phyloP scores from a whole-genome alignment of 108 stramenopile species.

The Aurantiochytrium sp. region DNA sequence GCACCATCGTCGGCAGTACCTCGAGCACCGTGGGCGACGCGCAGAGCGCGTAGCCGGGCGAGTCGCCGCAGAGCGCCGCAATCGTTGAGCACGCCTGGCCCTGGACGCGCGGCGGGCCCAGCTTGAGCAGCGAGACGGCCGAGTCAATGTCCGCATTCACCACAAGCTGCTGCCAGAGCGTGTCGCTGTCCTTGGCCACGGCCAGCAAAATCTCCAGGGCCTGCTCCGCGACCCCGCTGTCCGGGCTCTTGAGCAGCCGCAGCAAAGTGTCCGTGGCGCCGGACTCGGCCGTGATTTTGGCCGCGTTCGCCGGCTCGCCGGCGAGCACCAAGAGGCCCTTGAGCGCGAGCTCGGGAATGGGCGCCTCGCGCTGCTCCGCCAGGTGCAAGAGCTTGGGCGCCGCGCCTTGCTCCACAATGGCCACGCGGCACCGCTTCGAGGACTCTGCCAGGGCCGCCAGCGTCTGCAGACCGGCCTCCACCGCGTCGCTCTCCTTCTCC shows the following conservation, averaged over 20 bases:
- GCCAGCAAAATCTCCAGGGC: neutral
- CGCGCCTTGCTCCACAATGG: slow-evolving; percentile 13
- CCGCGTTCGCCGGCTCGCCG: neutral
- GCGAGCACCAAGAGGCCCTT: neutral
- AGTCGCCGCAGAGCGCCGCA: slow-evolving; percentile 21
- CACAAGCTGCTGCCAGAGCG: slow-evolving; percentile 3
- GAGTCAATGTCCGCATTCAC: slow-evolving; percentile 24
- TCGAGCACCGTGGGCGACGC: slow-evolving; percentile 10
- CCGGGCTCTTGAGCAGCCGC: neutral
- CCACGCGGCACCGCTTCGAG: slow-evolving; percentile 24
- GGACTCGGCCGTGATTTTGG: slow-evolving; percentile 21
- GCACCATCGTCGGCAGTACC: neutral
- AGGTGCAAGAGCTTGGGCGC: slow-evolving; percentile 10
- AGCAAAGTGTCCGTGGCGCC: slow-evolving; percentile 2
- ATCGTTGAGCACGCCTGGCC: neutral
- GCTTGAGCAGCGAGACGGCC: slow-evolving; percentile 7
- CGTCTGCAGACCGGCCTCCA: neutral
- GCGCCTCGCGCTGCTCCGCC: neutral
- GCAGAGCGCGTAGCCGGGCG: neutral
- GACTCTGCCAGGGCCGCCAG: neutral
- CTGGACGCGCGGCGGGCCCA: slow-evolving; percentile 16
- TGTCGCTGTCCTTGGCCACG: slow-evolving; percentile 16
- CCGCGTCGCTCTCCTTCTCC: neutral
- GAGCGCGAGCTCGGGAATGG: neutral
- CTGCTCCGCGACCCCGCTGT: neutral